Base-by-base conservation (phyloP, 768 basidiomycete genomes). In the Cystobasidium ongulense region DNA sequence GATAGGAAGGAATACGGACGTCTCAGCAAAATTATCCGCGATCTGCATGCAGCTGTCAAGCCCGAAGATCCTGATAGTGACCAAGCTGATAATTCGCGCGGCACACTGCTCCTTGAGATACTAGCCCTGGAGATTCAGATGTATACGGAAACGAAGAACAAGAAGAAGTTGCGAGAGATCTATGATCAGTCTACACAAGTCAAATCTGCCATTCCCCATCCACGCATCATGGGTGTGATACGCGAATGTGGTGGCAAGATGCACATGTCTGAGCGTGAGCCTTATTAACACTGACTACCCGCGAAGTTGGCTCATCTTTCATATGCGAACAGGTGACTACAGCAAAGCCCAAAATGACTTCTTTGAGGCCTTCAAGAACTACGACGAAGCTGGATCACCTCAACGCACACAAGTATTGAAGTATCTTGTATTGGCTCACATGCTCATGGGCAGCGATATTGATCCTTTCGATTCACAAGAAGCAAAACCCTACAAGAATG, bases 391-490 rank as follows among this genome's bases (percentile, higher is more conserved):
- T 15, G 96, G 96, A 4, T 93, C 92, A 1, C 89, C 92, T 0
- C 94, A 98, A 81, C 85, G 96, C 33, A 96, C 97, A 31, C 95
- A 98, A 84, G 96, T 98, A 1, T 85, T 99, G 75, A 99, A 99
- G 82, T 99, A 99, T 81, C 86, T 99, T 21, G 96, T 99, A 1
- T 85, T 99, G 50, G 92, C 93, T 2, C 93, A 98, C 82, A 97
- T 99, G 95, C 84, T 99, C 73, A 97, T 91, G 63, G 96, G 94
- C 39, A 94, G 91, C 79, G 92, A 96, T 80, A 96, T 99, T 82
- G 97, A 99, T 81, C 96, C 96, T 0, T 99, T 99, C 79, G 96
- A 98, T 82, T 93, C 91, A 80, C 96, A 99, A 81, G 96, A 99
- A 84, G 98, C 96, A 13, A 99, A 99, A 80, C 96, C 96, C 87